Evolutionary conservation across 1,284 basidiomycete species (phyloP).

Genomic region (Sanguinoderma infundibulare): DNA sequence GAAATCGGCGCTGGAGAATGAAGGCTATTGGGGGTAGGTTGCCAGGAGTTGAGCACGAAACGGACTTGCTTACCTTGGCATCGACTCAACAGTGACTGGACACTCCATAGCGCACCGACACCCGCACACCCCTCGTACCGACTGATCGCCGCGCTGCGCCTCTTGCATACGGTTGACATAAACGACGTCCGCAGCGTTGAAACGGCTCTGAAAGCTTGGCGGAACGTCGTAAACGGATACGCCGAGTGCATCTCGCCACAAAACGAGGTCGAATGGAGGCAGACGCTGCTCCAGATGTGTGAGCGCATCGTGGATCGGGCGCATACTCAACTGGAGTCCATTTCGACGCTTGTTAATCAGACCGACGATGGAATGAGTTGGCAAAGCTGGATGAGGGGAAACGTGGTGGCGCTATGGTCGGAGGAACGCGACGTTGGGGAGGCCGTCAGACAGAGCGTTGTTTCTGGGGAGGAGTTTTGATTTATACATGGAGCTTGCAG

Average conservation of each 20-base stretch:
- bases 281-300: constrained; percentile 42
- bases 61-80: not conserved
- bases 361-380: constrained; percentile 23
- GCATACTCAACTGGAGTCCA: constrained; percentile 12
- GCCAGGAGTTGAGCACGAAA: not conserved
- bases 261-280: constrained; percentile 51
- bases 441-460: constrained; percentile 44
- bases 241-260: constrained; percentile 43
- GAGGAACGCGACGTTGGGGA: constrained; percentile 60
- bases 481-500: not conserved
- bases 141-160: constrained; percentile 70
- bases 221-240: constrained; percentile 55
- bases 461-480: constrained; percentile 33
- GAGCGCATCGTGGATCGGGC: constrained; percentile 40
- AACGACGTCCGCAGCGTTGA: constrained; percentile 1
- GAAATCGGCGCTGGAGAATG: constrained; percentile 52
- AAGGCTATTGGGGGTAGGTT: constrained; percentile 80
- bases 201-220: constrained; percentile 52
- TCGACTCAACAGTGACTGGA: constrained; percentile 67
- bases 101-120: constrained; percentile 58
- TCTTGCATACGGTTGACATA: constrained; percentile 43
- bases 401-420: constrained; percentile 41
- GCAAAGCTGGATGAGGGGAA: constrained; percentile 39
- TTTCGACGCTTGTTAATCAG: not conserved
- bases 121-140: constrained; percentile 80